Conservation (phyloP, 2,329 filamentous ascomycete species). For the Aspergillus sclerotialis region DNA sequence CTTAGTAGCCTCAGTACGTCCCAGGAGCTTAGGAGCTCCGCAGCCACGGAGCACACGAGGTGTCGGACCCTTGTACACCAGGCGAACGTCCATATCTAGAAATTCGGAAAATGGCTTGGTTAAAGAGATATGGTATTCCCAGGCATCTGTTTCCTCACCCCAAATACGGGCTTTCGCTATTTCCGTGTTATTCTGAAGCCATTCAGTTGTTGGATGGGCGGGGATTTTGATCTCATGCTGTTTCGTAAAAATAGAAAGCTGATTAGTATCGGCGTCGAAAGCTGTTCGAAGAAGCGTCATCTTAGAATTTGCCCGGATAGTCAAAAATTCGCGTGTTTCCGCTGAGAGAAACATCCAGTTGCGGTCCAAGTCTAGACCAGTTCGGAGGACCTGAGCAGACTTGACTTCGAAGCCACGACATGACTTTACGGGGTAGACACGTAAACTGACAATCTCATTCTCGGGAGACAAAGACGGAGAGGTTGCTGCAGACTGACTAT, state of each 20-base stretch:
- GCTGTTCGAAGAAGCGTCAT: constrained; percentile 58
- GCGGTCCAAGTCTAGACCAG: constrained; percentile 56
- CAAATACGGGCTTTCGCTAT: constrained; percentile 50
- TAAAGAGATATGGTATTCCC: constrained; percentile 45
- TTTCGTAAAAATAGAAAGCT: constrained; percentile 42
- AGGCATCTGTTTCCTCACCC: constrained; percentile 52
- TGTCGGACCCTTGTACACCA: constrained; percentile 57
- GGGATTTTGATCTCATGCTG: constrained; percentile 45
- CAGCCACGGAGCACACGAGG: constrained; percentile 50
- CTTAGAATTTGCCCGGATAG: constrained; percentile 53
- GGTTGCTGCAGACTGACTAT: no score
- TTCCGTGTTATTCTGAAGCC: constrained; percentile 49
- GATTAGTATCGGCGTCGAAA: constrained; percentile 39
- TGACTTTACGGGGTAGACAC: constrained; percentile 60
- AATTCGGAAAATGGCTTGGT: constrained; percentile 51
- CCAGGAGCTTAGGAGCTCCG: constrained; percentile 47
- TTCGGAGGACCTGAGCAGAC: constrained; percentile 45
- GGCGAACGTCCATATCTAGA: constrained; percentile 47
- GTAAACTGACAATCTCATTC: constrained; percentile 36
- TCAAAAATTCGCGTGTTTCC: constrained; percentile 51
- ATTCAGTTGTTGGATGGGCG: constrained; percentile 46
- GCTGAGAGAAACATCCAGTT: constrained; percentile 61
- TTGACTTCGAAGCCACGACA: constrained; percentile 55
- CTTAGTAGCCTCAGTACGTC: constrained; percentile 47
- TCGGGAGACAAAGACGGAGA: no score